Evolutionary conservation across 768 basidiomycete genomes (phyloP).

Genomic region (Russula sp.): DNA sequence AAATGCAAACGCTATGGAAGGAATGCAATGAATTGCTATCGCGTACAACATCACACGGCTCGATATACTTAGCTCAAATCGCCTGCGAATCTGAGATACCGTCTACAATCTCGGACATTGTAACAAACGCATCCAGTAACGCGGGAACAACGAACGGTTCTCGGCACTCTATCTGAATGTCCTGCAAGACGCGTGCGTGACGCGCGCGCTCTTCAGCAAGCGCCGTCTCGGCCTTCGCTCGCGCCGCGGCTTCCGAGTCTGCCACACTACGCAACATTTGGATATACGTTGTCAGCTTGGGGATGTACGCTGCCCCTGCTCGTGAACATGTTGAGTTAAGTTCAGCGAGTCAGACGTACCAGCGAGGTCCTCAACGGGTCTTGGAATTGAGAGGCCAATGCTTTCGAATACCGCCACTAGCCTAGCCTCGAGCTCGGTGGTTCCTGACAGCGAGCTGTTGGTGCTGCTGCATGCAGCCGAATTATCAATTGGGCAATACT

Average conservation of each 20-base stretch:
- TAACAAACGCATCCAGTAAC: constrained; percentile 28
- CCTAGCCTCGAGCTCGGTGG: constrained; percentile 1
- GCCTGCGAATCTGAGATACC: background rate
- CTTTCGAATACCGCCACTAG: background rate
- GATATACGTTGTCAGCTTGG: background rate
- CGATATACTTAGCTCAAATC: background rate
- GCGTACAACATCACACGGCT: background rate
- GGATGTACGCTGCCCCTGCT: background rate
- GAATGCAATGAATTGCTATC: too few relatives aligned
- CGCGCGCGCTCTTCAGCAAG: constrained; percentile 13
- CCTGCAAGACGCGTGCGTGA: constrained; percentile 13
- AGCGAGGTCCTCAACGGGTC: background rate
- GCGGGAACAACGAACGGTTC: constrained; percentile 29
- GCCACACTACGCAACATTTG: background rate
- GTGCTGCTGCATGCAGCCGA: background rate
- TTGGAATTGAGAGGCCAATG: constrained; percentile 2
- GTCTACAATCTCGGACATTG: constrained; percentile 25
- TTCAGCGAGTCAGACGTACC: background rate
- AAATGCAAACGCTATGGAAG: background rate
- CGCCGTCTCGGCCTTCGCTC: background rate
- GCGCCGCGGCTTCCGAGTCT: background rate
- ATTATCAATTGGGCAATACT: background rate
- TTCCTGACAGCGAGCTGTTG: background rate
- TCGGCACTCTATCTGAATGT: constrained; percentile 20
- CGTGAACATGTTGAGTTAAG: background rate